Evolutionary conservation across 2,329 filamentous ascomycete genomes (phyloP).

Genomic region (Fusarium stilboides): DNA sequence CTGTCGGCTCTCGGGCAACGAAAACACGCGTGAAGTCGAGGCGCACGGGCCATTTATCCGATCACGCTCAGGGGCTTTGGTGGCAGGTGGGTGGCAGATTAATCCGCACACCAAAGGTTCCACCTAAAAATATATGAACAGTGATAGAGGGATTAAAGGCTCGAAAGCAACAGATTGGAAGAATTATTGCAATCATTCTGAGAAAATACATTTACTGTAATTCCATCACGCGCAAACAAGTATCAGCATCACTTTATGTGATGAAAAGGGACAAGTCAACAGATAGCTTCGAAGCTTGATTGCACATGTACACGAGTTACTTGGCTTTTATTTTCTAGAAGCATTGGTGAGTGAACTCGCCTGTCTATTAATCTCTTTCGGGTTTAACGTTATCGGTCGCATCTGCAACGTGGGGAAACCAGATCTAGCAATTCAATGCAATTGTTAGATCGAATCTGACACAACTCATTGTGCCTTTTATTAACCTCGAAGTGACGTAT

Average conservation of each 20-base stretch:
- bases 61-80: conserved; percentile 4
- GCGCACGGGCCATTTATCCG: conserved; percentile 49
- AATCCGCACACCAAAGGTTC: too few species aligned
- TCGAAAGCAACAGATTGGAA: too few species aligned
- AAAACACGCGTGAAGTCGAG: conserved; percentile 62
- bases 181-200: too few species aligned
- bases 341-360: conserved; percentile 11
- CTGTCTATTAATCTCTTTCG: conserved; percentile 22
- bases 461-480: conserved; percentile 19
- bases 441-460: conserved; percentile 28
- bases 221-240: too few species aligned
- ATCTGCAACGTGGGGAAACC: conserved; percentile 32
- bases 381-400: conserved; percentile 23
- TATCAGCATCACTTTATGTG: too few species aligned
- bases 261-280: too few species aligned
- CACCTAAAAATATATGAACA: too few species aligned
- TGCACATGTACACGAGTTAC: background rate
- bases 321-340: conserved; percentile 7
- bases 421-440: conserved; percentile 33
- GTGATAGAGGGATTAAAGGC: too few species aligned
- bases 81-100: background rate
- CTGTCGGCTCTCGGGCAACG: conserved; percentile 43
- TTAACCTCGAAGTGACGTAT: conserved; percentile 3
- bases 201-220: too few species aligned
- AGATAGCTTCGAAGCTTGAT: too few species aligned